Conservation (phyloP, 257 asterid species). For the Pogostemon cablin region DNA sequence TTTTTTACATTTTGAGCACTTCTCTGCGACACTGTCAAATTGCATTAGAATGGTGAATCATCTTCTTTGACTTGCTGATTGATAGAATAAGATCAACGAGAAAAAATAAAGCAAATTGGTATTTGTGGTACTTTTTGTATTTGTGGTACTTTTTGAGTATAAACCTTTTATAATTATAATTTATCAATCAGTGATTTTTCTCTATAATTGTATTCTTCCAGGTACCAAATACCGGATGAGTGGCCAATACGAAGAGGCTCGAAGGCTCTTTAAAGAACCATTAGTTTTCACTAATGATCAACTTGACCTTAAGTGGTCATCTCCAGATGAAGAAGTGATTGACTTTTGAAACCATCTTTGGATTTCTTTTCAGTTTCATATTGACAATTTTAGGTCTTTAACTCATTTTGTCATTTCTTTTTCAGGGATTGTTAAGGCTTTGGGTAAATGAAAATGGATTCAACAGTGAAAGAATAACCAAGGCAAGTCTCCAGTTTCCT, state of each 20-base stretch:
- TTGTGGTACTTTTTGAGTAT: no score
- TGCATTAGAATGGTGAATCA: not conserved
- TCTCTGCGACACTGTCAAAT: conserved; percentile 2
- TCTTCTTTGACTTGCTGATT: not conserved
- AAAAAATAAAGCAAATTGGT: not conserved
- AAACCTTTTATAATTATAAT: not conserved
- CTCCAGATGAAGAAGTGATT: conserved; percentile 95
- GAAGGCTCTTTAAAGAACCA: conserved; percentile 93
- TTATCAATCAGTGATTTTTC: not conserved
- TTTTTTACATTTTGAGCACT: conserved; percentile 4
- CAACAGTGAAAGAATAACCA: conserved; percentile 83
- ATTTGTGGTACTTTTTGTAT: not conserved
- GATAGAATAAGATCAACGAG: not conserved
- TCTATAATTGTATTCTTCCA: conserved; percentile 35
- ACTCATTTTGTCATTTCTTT: conserved; percentile 23
- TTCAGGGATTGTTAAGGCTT: conserved; percentile 79
- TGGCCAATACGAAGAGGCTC: conserved; percentile 97
- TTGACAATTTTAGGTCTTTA: conserved; percentile 24
- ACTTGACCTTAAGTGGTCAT: conserved; percentile 85
- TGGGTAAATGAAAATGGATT: conserved; percentile 96
- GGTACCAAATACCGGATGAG: conserved; percentile 90
- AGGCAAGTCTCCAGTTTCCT: conserved; percentile 49
- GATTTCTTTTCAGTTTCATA: conserved; percentile 27
- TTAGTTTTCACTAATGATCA: conserved; percentile 61
- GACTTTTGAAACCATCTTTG: conserved; percentile 27